Evolutionary conservation across 768 basidiomycete species (phyloP).

Genomic region (Psilocybe azurescens): DNA sequence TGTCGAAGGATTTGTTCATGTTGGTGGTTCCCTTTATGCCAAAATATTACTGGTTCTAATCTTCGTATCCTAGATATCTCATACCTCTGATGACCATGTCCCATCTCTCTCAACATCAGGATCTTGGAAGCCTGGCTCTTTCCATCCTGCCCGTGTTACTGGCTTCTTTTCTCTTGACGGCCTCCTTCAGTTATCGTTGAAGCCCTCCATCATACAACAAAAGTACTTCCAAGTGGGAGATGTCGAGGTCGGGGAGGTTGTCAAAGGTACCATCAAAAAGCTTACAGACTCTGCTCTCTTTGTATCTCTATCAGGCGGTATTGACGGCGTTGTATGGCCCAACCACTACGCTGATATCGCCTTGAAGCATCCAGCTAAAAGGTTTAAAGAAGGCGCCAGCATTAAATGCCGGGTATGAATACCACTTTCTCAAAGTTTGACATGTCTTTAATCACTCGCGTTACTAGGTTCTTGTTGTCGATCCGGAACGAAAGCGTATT

Average conservation of each 20-base stretch:
- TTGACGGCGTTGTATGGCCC: constrained; percentile 95
- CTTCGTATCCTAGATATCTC: constrained; percentile 75
- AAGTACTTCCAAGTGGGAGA: constrained; percentile 85
- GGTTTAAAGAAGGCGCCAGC: constrained; percentile 81
- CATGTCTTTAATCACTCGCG: constrained; percentile 2
- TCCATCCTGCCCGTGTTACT: constrained; percentile 86
- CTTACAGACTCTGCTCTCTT: constrained; percentile 84
- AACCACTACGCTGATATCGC: constrained; percentile 93
- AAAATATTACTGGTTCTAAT: constrained; percentile 8
- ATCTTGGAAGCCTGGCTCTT: constrained; percentile 79
- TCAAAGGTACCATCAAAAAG: constrained; percentile 89
- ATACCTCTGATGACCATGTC: constrained; percentile 91
- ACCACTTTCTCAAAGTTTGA: constrained; percentile 1
- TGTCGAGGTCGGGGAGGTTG: constrained; percentile 81
- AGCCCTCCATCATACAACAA: constrained; percentile 81
- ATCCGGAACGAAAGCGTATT: constrained; percentile 81
- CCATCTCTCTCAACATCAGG: constrained; percentile 78
- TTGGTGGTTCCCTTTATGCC: constrained; percentile 42
- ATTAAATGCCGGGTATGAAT: constrained; percentile 85
- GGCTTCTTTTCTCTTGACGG: constrained; percentile 89
- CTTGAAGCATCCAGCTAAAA: constrained; percentile 92
- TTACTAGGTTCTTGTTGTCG: constrained; percentile 79
- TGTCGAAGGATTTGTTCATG: constrained; percentile 86
- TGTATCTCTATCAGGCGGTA: constrained; percentile 82
- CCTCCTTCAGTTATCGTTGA: constrained; percentile 85